These are phyloP conservation scores for Globisporangium megalacanthum DNA, from an alignment of 352 stramenopile genomes.

Conservation along the genomic window DNA sequence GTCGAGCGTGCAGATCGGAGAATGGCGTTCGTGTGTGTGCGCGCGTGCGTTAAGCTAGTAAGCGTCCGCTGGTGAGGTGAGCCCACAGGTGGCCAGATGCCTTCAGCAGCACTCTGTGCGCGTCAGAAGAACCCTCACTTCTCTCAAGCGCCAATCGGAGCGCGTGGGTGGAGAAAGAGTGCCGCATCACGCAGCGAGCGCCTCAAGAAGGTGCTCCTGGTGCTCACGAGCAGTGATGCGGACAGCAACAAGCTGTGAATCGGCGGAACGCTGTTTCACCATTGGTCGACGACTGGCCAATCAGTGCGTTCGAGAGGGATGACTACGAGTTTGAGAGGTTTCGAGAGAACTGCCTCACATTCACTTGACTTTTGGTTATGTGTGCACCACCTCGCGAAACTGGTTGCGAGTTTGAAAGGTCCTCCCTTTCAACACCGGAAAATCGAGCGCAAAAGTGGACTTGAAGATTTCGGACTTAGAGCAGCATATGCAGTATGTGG, in stretches of 20 bases:
- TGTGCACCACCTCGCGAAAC: too few relatives aligned
- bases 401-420: too few relatives aligned
- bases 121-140: not conserved
- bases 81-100: not conserved
- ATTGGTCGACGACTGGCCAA: not conserved
- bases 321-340: too few relatives aligned
- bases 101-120: not conserved
- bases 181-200: not conserved
- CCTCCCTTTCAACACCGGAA: too few relatives aligned
- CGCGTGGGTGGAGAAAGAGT: not conserved
- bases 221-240: too few relatives aligned
- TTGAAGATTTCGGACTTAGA: too few relatives aligned
- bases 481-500: too few relatives aligned
- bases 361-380: too few relatives aligned
- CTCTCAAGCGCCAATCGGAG: constrained; percentile 1
- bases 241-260: not conserved
- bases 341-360: too few relatives aligned
- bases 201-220: too few relatives aligned
- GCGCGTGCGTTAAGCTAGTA: not conserved
- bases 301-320: not conserved
- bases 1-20: not conserved
- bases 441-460: too few relatives aligned
- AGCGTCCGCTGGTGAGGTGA: not conserved
- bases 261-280: not conserved
- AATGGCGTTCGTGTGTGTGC: not conserved